A percentile compares a stretch with the other conserved stretches of the same genome.
phyloP scores from a whole-genome alignment of 257 asterid species.

The Solanum gandarillasii region DNA sequence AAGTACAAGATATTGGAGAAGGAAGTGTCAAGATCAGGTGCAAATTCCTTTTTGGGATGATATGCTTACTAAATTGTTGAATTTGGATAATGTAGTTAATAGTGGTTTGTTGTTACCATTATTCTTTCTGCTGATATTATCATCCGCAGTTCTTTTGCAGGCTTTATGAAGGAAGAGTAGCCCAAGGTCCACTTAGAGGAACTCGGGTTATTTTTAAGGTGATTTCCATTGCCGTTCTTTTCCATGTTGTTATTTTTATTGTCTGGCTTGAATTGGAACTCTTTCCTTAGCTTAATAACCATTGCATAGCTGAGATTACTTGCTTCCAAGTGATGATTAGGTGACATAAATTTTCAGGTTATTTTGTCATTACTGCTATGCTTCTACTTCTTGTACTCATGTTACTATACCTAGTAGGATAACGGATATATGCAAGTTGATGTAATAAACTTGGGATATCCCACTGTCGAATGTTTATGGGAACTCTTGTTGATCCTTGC shows the following conservation, averaged over 20 bases:
- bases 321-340: not conserved
- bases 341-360: not conserved
- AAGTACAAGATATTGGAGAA: conserved; percentile 78
- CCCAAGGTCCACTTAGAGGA: conserved; percentile 75
- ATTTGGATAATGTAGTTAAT: not conserved
- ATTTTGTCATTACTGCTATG: not conserved
- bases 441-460: not conserved
- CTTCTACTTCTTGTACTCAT: not conserved
- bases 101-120: not conserved
- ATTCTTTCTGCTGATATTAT: conserved; percentile 35
- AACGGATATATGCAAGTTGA: not conserved
- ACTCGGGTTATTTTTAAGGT: conserved; percentile 84
- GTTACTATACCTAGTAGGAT: not conserved
- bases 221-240: conserved; percentile 1
- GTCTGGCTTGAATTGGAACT: not conserved
- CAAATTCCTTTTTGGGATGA: not conserved
- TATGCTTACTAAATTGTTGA: not conserved
- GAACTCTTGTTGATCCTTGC: not conserved
- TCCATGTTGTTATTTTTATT: not conserved
- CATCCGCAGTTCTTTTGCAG: conserved; percentile 60
- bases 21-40: conserved; percentile 81
- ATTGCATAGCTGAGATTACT: not conserved
- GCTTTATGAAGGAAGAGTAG: conserved; percentile 88
- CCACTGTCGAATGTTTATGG: not conserved
- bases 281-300: not conserved